Base-by-base conservation (phyloP, 352 stramenopile species). In the Pythium oligandrum region DNA sequence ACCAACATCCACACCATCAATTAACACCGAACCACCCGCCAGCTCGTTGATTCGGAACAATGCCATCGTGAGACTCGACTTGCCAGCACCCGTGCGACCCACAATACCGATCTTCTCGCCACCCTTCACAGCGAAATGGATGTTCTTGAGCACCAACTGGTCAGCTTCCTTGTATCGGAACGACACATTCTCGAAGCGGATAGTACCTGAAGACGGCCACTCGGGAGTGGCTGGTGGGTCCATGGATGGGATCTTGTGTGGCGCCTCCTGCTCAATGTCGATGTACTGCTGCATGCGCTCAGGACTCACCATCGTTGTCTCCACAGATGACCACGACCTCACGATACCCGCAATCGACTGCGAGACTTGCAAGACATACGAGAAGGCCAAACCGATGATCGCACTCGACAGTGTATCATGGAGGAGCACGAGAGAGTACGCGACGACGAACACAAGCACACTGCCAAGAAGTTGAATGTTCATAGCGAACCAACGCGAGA, bases 1-100 rank as follows among this genome's bases (percentile, higher is more conserved):
- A 31, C 60, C 55, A 50, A 80, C 84, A 58, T 96, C 75, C 26
- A 91, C 68, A 2, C 75, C 84, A 67, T 97, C 88, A 43, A 97
- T 94, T 1, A 73, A 4, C 55, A 96, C 83, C 26, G 64, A 64
- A 3, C 86, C 86, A 26, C 26, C 43, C 26, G 46, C 31, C 11
- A 37, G 35, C 49, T 60, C 48, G 4, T 63, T 48, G 31, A 73
- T 66, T 17, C 66, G 63, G 36, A 73, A 68, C 12, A 74, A 42
- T 5, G 63, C 61, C 17, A 46, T 53, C 56, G 70, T 65, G 9
- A 74, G 37, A 4, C 51, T 70, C 4, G 51, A 70, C 48, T 74
- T 74, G 6, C 66, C 66, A 4, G 61, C 60, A 6, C 61, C 66
- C 0, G 66, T 74, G 36, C 66, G 59, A 42, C 51, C 72, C 46